phyloP scores from a whole-genome alignment of 164 flowering plant genomes.

The Protea cynaroides region DNA sequence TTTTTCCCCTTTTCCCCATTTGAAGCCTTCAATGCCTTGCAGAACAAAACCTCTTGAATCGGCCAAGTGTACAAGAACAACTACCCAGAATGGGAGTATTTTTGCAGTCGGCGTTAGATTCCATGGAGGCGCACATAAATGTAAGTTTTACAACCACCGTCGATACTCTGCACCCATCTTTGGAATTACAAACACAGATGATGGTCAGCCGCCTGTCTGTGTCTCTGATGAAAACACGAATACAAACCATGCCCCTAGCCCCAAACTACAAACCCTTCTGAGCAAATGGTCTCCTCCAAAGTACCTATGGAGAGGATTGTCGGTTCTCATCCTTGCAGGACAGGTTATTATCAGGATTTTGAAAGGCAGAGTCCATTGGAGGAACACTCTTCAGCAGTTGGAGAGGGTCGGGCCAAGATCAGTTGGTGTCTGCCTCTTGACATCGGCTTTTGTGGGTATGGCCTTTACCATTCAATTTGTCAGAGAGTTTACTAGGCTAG shows the following conservation, averaged over 20 bases:
- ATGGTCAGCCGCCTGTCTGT: slow-evolving; percentile 35
- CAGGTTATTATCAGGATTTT: slow-evolving; percentile 58
- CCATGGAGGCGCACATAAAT: slow-evolving; percentile 7
- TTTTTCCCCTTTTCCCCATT: too few species aligned
- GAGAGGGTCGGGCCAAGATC: slow-evolving; percentile 87
- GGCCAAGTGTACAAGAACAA: slow-evolving; percentile 9
- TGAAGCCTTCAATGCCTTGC: slow-evolving; percentile 7
- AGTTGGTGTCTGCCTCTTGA: slow-evolving; percentile 75
- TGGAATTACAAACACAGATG: slow-evolving; percentile 24
- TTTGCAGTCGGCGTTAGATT: too few species aligned
- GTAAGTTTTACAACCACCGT: too few species aligned
- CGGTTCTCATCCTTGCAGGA: slow-evolving; percentile 64
- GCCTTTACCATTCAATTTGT: slow-evolving; percentile 95
- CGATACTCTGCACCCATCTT: too few species aligned
- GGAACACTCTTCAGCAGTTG: slow-evolving; percentile 80
- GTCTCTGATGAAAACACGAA: slow-evolving; percentile 32
- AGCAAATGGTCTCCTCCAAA: slow-evolving; percentile 75
- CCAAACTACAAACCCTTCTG: slow-evolving; percentile 25
- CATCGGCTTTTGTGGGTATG: slow-evolving; percentile 93
- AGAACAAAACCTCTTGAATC: slow-evolving; percentile 18
- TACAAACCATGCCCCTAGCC: slow-evolving; percentile 19
- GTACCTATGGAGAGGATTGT: slow-evolving; percentile 76
- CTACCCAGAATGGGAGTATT: too few species aligned
- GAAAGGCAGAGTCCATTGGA: slow-evolving; percentile 72
- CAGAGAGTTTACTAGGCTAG: slow-evolving; percentile 80